Evolutionary conservation across 179 eudicot genomes (phyloP).

Genomic region (Vitellaria paradoxa): DNA sequence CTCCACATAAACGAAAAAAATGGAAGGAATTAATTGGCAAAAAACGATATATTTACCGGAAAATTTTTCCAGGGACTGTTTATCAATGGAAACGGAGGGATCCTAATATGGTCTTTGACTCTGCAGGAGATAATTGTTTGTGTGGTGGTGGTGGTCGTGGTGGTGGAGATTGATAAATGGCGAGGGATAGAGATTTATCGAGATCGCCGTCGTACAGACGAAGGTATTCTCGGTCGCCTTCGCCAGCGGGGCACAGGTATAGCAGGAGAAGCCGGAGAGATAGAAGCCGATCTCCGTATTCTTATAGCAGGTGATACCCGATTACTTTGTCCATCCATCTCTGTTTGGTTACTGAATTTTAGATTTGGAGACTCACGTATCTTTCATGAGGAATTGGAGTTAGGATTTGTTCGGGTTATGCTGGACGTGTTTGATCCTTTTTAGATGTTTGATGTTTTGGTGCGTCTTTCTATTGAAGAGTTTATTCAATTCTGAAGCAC

Average conservation of each 20-base stretch:
- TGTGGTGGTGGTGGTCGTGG: constrained; percentile 6
- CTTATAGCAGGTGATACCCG: constrained; percentile 77
- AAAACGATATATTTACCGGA: neutral
- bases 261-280: constrained; percentile 69
- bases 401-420: neutral
- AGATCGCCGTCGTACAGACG: constrained; percentile 49
- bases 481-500: neutral
- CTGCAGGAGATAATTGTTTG: neutral
- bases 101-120: neutral
- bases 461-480: neutral
- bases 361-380: neutral
- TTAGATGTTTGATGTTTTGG: neutral
- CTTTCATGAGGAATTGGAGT: neutral
- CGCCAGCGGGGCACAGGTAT: constrained; percentile 43
- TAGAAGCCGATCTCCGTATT: constrained; percentile 75
- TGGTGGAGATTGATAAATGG: constrained; percentile 17
- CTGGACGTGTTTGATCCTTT: neutral
- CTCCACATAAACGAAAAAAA: neutral
- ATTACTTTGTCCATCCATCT: constrained; percentile 12
- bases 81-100: neutral
- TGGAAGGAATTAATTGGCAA: neutral
- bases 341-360: neutral
- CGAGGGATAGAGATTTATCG: constrained; percentile 42
- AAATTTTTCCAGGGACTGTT: too few species aligned
- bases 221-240: constrained; percentile 66